Base-by-base conservation (phyloP, 1,284 basidiomycete species). In the Rhodofomes roseus region DNA sequence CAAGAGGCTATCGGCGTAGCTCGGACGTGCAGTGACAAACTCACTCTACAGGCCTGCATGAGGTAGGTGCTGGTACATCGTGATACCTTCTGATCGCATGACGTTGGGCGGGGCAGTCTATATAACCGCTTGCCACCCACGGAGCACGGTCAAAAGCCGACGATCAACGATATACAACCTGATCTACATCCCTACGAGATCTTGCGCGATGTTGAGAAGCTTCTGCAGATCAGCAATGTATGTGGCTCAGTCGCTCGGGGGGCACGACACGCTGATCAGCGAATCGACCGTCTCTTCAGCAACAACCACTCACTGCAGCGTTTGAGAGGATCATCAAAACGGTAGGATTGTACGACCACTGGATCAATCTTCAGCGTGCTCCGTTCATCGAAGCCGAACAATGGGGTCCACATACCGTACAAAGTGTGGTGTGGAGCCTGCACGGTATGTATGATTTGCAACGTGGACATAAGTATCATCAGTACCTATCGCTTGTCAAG, bases 11-110 rank as follows among this genome's bases (percentile, higher is more conserved):
- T 93, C 56, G 81, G 83, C 51, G 84, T 87, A 16, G 81, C 90
- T 54, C 81, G 91, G 56, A 86, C 84, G n/a, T 82, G 78, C 46
- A 83, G 84, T 31, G 90, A 93, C 71, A 84, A 80, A 60, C 66
- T 85, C 50, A 87, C 87, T 20, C 74, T 93, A 56, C 89, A 92
- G 63, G 87, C 91, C 67, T 92, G 90, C 67, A 86, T 87, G 67
- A 89, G 87, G 90, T 90, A 60, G 48, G 69, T 54, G 14, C 37
- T 39, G 7, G 14, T 6, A 4, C 37, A 14, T 39, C 16, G 14
- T 14, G 14, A 9, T 14, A 39, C 4, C 14, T 39, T 39, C 25
- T 14, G 4, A 14, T 25, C 4, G 25, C 16, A 16, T 31, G 18
- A 29, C 14, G 7, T 27, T 16, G 25, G 11, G 14, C 18, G 16